phyloP scores from a whole-genome alignment of 192 early-diverging fungal species.

The Coemansia sp. region DNA sequence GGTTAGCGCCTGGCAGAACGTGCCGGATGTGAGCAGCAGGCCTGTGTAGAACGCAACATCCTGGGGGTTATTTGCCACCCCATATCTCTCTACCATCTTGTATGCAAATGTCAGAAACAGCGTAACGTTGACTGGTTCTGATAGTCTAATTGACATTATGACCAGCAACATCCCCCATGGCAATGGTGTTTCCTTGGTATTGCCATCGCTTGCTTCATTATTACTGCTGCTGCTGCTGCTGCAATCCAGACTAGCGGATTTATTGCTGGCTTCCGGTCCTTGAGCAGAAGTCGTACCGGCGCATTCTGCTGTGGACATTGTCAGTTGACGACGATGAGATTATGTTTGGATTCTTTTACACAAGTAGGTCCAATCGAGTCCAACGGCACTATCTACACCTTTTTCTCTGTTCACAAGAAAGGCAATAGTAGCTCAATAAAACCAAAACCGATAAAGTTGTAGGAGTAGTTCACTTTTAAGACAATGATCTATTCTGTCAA shows the following conservation, averaged over 20 bases:
- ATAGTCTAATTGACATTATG: conserved; percentile 43
- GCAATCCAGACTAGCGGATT: not conserved
- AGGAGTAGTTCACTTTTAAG: too few species aligned
- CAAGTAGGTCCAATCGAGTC: too few species aligned
- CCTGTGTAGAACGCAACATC: conserved; percentile 75
- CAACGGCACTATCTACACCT: too few species aligned
- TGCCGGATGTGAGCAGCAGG: conserved; percentile 51
- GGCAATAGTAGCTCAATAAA: too few species aligned
- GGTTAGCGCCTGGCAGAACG: conserved; percentile 52
- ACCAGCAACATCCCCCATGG: conserved; percentile 40
- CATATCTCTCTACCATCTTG: conserved; percentile 72
- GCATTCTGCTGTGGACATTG: too few species aligned
- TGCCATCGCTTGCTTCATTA: not conserved
- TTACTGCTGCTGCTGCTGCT: not conserved
- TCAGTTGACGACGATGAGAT: too few species aligned
- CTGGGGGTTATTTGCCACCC: conserved; percentile 65
- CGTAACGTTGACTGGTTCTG: conserved; percentile 75
- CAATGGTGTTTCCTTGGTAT: conserved; percentile 45
- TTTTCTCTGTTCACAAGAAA: too few species aligned
- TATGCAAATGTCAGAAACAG: conserved; percentile 86
- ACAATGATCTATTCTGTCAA: too few species aligned
- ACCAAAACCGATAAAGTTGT: too few species aligned
- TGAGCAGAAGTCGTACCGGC: too few species aligned
- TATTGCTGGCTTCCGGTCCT: not conserved
- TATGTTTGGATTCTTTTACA: too few species aligned